Percentiles rank a stretch among this genome's conserved stretches.
Evolutionary conservation across 148 eudicot genomes (phyloP).

Genomic region (Pouteria glomerata): DNA sequence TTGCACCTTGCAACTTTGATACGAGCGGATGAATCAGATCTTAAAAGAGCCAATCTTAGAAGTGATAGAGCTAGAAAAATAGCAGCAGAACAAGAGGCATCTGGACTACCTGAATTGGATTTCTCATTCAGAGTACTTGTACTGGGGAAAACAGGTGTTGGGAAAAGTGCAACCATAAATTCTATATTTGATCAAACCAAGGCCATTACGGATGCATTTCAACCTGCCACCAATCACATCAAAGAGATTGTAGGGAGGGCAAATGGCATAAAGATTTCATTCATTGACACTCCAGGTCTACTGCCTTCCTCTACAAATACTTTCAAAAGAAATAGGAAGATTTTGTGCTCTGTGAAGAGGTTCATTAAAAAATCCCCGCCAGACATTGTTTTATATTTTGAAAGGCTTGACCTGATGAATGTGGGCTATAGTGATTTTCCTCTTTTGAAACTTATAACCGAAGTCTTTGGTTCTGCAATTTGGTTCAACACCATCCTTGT

Average conservation of each 20-base stretch:
- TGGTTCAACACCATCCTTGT: conserved; percentile 95
- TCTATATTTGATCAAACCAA: conserved; percentile 73
- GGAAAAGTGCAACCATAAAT: conserved; percentile 95
- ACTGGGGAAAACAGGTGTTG: conserved; percentile 88
- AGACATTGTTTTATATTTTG: conserved; percentile 79
- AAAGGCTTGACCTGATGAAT: conserved; percentile 76
- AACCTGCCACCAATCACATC: conserved; percentile 65
- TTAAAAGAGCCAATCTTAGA: conserved; percentile 64
- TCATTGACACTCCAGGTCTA: conserved; percentile 94
- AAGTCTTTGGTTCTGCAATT: conserved; percentile 77
- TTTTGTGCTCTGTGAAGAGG: conserved; percentile 63
- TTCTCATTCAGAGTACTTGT: conserved; percentile 68
- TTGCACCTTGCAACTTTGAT: conserved; percentile 83
- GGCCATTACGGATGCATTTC: conserved; percentile 71
- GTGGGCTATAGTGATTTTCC: conserved; percentile 65
- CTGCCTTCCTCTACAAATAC: conserved; percentile 53
- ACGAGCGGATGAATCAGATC: conserved; percentile 73
- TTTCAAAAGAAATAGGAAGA: conserved; percentile 58
- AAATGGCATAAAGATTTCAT: conserved; percentile 67
- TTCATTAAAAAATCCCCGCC: conserved; percentile 65
- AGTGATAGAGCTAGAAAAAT: conserved; percentile 58
- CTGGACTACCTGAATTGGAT: conserved; percentile 52
- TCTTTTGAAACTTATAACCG: conserved; percentile 71
- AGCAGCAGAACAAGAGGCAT: conserved; percentile 65
- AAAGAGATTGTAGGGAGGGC: conserved; percentile 66